phyloP scores from a whole-genome alignment of 306 rosid genomes.

The Glycine tomentella region DNA sequence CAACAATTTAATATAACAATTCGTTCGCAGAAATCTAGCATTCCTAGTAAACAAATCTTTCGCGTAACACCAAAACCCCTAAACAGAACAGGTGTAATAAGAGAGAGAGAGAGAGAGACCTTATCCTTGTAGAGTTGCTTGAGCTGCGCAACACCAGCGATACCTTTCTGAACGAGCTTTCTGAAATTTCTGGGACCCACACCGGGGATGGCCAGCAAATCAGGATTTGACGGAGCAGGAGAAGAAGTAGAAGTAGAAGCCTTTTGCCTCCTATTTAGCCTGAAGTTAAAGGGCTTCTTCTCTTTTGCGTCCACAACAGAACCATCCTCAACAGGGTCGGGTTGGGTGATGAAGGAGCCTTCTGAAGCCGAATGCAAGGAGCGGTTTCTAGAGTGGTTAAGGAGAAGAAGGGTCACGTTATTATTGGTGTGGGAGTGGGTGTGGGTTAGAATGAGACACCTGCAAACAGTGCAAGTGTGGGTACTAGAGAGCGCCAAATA shows the following conservation, averaged over 20 bases:
- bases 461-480: neutral
- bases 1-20: neutral
- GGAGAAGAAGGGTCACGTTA: neutral
- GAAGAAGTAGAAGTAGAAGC: constrained; percentile 50
- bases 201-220: constrained; percentile 91
- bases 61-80: neutral
- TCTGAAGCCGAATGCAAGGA: constrained; percentile 35
- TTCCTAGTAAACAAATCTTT: too few species aligned
- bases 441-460: neutral
- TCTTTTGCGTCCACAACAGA: neutral
- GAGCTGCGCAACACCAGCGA: constrained; percentile 87
- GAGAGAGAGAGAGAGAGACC: constrained; percentile 50
- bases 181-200: constrained; percentile 93
- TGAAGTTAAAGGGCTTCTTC: constrained; percentile 22
- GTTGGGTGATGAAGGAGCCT: constrained; percentile 40
- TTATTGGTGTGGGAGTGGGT: neutral
- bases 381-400: too few species aligned
- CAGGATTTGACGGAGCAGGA: constrained; percentile 64
- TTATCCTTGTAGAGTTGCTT: constrained; percentile 89
- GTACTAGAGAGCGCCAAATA: neutral
- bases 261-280: constrained; percentile 65
- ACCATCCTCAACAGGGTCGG: neutral
- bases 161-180: constrained; percentile 85
- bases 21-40: too few species aligned
- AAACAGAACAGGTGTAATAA: neutral